These are phyloP conservation scores for Wickerhamomyces strasburgensis DNA, from an alignment of 805 yeast genomes.

Conservation along the genomic window DNA sequence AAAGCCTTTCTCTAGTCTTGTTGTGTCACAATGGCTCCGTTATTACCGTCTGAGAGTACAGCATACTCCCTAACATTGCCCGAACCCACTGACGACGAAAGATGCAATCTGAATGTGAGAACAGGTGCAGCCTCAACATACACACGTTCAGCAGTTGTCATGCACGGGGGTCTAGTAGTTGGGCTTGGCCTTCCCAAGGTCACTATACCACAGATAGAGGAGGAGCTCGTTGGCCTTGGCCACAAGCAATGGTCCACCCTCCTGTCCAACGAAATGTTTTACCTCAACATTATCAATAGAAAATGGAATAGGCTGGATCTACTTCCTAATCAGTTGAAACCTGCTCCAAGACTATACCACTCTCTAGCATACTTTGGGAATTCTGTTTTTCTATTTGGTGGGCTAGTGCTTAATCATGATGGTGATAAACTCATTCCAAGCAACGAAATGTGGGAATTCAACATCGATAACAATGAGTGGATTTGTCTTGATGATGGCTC, in stretches of 20 bases:
- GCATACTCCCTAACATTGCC: slow-evolving; percentile 58
- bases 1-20: no score
- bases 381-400: slow-evolving; percentile 60
- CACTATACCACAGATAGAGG: slow-evolving; percentile 13
- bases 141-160: slow-evolving; percentile 54
- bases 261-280: slow-evolving; percentile 60
- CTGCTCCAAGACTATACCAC: slow-evolving; percentile 47
- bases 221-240: slow-evolving; percentile 6
- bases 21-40: slow-evolving; percentile 53
- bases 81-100: slow-evolving; percentile 42
- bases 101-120: slow-evolving; percentile 52
- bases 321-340: slow-evolving; percentile 10
- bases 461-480: slow-evolving; percentile 52
- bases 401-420: slow-evolving; percentile 40
- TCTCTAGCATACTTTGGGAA: slow-evolving; percentile 47
- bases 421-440: slow-evolving; percentile 38
- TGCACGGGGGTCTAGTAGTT: slow-evolving; percentile 63
- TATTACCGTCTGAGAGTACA: slow-evolving; percentile 58
- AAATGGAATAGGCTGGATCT: slow-evolving; percentile 46
- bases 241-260: slow-evolving; percentile 6
- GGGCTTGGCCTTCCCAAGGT: slow-evolving; percentile 33
- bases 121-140: slow-evolving; percentile 64
- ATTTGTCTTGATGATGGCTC: slow-evolving; percentile 40
- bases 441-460: slow-evolving; percentile 69
- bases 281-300: slow-evolving; percentile 52